phyloP scores from a whole-genome alignment of 345 rosid genomes.

The Cochlearia excelsa region DNA sequence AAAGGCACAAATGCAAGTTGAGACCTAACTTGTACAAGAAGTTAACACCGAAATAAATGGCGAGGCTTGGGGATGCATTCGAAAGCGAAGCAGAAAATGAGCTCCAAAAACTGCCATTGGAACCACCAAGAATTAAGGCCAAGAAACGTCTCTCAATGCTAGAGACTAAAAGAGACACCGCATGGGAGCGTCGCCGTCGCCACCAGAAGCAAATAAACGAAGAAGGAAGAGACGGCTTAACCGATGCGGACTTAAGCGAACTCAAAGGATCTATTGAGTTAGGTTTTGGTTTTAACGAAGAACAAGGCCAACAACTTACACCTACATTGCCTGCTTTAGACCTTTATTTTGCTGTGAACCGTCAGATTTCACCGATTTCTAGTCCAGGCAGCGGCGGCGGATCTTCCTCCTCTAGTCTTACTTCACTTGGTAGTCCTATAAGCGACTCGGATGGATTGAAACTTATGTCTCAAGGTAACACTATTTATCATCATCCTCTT shows the following conservation, averaged over 20 bases:
- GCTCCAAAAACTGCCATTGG: slow-evolving; percentile 48
- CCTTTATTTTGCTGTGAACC: slow-evolving; percentile 80
- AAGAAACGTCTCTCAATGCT: slow-evolving; percentile 62
- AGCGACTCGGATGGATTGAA: slow-evolving; percentile 71
- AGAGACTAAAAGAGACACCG: slow-evolving; percentile 60
- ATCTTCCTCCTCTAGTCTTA: slow-evolving; percentile 33
- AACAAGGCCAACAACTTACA: slow-evolving; percentile 63
- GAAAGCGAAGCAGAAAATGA: slow-evolving; percentile 47
- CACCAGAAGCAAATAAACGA: slow-evolving; percentile 40
- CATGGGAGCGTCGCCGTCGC: slow-evolving; percentile 84
- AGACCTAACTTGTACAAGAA: slow-evolving; percentile 1
- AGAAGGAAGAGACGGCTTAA: slow-evolving; percentile 42
- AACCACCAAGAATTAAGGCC: slow-evolving; percentile 39
- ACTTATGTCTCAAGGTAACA: slow-evolving; percentile 73
- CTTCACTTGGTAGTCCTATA: slow-evolving; percentile 47
- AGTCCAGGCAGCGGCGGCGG: slow-evolving; percentile 59
- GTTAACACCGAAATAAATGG: slow-evolving; percentile 5
- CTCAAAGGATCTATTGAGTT: slow-evolving; percentile 95
- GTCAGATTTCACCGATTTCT: slow-evolving; percentile 71
- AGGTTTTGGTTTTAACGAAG: slow-evolving; percentile 90
- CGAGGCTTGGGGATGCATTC: slow-evolving; percentile 28
- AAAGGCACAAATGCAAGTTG: not conserved
- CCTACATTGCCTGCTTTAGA: slow-evolving; percentile 85
- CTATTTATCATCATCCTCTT: not conserved
- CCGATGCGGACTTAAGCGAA: slow-evolving; percentile 83